Conservation (phyloP, 345 rosid genomes). For the Eutrema heterophyllum region DNA sequence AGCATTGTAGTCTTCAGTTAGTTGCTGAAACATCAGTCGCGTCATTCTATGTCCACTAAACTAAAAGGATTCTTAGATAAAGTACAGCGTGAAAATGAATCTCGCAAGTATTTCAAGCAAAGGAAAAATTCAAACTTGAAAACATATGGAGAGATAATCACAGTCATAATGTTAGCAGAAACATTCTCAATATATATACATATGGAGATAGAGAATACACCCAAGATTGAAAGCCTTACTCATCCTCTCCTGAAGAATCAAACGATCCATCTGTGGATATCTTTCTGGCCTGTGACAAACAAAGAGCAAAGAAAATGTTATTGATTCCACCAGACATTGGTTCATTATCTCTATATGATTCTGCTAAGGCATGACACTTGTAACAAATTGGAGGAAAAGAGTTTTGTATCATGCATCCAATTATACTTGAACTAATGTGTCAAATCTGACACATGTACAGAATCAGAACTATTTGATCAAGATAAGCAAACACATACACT, state of each 20-base stretch:
- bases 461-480: constrained; percentile 15
- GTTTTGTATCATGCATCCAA: constrained; percentile 1
- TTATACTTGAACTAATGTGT: background rate
- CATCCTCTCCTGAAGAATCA: constrained; percentile 98
- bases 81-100: background rate
- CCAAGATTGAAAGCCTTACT: constrained; percentile 55
- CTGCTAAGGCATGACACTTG: background rate
- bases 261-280: constrained; percentile 80
- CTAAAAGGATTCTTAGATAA: background rate
- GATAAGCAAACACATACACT: constrained; percentile 48
- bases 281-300: constrained; percentile 65
- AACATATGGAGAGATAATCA: background rate
- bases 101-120: background rate
- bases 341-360: background rate
- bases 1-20: background rate
- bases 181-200: background rate
- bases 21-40: background rate
- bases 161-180: background rate
- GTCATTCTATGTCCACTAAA: background rate
- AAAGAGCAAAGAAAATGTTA: constrained; percentile 3
- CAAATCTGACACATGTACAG: background rate
- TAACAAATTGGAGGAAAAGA: background rate
- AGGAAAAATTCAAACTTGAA: background rate
- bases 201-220: background rate
- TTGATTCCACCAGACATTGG: background rate